Base-by-base conservation (phyloP, 2,329 filamentous ascomycete species). In the Peltaster fructicola region DNA sequence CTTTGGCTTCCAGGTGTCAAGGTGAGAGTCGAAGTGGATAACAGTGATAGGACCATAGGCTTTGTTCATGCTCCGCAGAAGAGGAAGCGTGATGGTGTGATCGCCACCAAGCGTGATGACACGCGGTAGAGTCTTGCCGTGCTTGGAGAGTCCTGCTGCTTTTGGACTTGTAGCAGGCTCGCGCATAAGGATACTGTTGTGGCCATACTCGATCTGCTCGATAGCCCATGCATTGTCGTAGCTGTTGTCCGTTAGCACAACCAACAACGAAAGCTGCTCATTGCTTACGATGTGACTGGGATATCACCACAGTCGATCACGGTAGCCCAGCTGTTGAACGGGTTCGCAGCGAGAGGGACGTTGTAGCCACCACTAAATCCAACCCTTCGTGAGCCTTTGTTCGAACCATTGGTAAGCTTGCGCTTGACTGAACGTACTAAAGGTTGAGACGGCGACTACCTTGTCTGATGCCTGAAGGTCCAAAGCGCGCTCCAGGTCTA, bases 291-390 rank as follows among this genome's bases (percentile, higher is more conserved):
- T 7, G 77, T 85, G 3, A 88, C 78, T 0, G 78, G 78, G 23
- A 85, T 79, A 44, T 88, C 78, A 31, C 79, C 79, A 45, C 79
- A 88, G 48, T 88, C 79, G 2, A 88, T 53, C 3, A 88, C 68
- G 24, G 66, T 80, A 6, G 81, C 73, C 67, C 79, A 85, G 41
- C 67, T 73, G 45, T 74, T 70, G 57, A 88, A 88, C 0, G 78
- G 77, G 50, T 88, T 85, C 12, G 74, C 74, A 14, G 67, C 59
- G 8, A 90, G 57, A 0, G 79, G 78, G 4, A 88, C 79, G 40
- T 90, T 88, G 52, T 88, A 90, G 4, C 80, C 80, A 39, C 80
- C 80, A 47, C 78, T 85, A 50, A 57, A 61, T 27, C 53, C 47
- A 33, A 63, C 42, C 45, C 53, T 62, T 29, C 53, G 54, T 59